Evolutionary conservation across 2,329 filamentous ascomycete species (phyloP).

Genomic region (Cladorrhinum sp.): DNA sequence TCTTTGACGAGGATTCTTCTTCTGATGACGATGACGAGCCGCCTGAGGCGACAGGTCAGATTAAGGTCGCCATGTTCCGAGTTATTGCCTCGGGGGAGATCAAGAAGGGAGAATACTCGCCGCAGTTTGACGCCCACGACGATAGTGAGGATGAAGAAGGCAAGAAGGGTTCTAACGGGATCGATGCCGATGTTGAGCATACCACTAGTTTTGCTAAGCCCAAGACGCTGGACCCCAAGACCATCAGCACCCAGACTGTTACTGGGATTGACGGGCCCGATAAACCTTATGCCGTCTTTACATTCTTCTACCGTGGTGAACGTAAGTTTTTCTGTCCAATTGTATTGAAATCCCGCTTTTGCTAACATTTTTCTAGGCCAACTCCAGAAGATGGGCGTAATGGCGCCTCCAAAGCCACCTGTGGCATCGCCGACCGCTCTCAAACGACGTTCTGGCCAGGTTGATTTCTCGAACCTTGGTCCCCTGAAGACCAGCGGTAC

Average conservation of each 20-base stretch:
- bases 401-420: conserved; percentile 64
- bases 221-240: conserved; percentile 92
- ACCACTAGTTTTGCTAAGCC: conserved; percentile 97
- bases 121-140: conserved; percentile 94
- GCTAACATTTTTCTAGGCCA: conserved; percentile 59
- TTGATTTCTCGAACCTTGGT: conserved; percentile 81
- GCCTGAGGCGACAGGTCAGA: conserved; percentile 92
- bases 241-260: conserved; percentile 98
- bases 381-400: conserved; percentile 92
- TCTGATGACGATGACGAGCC: conserved; percentile 85
- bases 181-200: conserved; percentile 86
- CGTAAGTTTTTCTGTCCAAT: conserved; percentile 58
- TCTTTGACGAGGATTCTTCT: conserved; percentile 68
- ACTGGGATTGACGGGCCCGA: conserved; percentile 95
- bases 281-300: conserved; percentile 94
- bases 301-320: conserved; percentile 95
- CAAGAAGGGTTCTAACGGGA: conserved; percentile 50
- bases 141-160: conserved; percentile 72
- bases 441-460: conserved; percentile 79
- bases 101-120: conserved; percentile 96
- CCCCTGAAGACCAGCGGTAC: conserved; percentile 84
- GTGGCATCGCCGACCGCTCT: conserved; percentile 57
- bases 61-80: conserved; percentile 95
- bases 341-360: neutral
- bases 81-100: conserved; percentile 95